Conservation (phyloP, 83 land plant genomes). For the Picea abies region DNA sequence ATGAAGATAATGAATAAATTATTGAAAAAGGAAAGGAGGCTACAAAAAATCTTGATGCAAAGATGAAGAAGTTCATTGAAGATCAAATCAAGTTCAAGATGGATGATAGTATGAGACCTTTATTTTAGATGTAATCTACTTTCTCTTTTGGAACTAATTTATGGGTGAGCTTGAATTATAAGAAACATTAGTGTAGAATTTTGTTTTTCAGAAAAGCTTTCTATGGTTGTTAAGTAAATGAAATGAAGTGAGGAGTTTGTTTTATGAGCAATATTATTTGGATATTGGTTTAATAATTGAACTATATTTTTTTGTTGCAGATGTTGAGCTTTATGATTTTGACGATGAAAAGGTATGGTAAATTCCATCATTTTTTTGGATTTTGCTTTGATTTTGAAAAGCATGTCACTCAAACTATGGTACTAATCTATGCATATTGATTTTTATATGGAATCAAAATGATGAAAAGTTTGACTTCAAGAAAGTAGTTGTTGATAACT, state of each 20-base stretch:
- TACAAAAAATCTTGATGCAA: conserved; percentile 98
- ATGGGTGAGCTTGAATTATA: neutral
- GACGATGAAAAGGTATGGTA: conserved; percentile 85
- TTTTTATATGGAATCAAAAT: conserved; percentile 30
- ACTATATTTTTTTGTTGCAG: conserved; percentile 38
- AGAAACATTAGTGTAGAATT: neutral
- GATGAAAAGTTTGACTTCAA: conserved; percentile 94
- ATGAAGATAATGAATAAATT: conserved; percentile 98
- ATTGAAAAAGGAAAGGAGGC: conserved; percentile 99
- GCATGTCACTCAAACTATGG: neutral
- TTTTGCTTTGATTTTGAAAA: neutral
- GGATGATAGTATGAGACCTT: conserved; percentile 85
- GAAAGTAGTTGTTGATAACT: conserved; percentile 91
- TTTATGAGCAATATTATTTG: neutral
- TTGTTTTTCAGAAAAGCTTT: neutral
- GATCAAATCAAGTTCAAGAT: conserved; percentile 99
- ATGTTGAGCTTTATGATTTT: conserved; percentile 92
- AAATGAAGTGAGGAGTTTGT: neutral
- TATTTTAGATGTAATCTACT: too few relatives aligned
- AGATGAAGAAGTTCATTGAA: conserved; percentile 99
- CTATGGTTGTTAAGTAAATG: neutral
- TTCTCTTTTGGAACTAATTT: neutral
- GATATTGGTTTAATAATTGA: neutral
- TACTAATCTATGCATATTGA: neutral
- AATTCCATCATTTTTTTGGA: neutral